Evolutionary conservation across 768 basidiomycete genomes (phyloP), one percentile per base, ranked within the genome.

Genomic region (Tremella mesenterica): DNA sequence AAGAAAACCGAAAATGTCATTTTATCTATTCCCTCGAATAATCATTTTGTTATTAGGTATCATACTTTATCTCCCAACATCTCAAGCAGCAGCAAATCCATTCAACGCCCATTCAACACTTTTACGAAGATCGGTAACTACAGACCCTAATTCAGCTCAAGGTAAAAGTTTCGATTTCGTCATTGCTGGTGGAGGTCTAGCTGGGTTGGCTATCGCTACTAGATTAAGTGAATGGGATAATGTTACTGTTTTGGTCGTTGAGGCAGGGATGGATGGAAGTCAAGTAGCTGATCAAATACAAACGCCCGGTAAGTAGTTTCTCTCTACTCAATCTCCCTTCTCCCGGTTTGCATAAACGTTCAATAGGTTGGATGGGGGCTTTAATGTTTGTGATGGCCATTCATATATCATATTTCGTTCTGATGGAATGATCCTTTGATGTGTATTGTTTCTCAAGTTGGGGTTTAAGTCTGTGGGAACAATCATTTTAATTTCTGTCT

Each of bases 141-240:
- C 31, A 7, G 54, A 62, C 27, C 54, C 61, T 1, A n/a, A 58
- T 2, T 21, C 31, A n/a, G 61, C 63, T 16, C 36, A 52, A 31
- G 63, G 58, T 13, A 30, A 27, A 10, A 26, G 55, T 4, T 70
- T 63, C 44, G 82, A 83, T 71, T 82, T 79, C 59, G 75, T 83
- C 54, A 75, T 79, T 60, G 75, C 74, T 14, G 78, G 79, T 31
- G 79, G 79, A 27, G 79, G 79, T 29, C 73, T 77, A 18, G 78
- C 78, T 5, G 79, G 79, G 33, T 73, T 79, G 48, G 76, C 76
- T 14, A 59, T 80, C 28, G 79, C 78, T 4, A 63, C 75, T 16
- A 74, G 79, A 44, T 68, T 80, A 36, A 77, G 76, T 8, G 79
- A 79, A 56, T 78, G 79, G 69, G 54, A 65, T 4, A 78, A 78